Conservation (phyloP, 2,329 filamentous ascomycete species). For the Emmonsia crescens region DNA sequence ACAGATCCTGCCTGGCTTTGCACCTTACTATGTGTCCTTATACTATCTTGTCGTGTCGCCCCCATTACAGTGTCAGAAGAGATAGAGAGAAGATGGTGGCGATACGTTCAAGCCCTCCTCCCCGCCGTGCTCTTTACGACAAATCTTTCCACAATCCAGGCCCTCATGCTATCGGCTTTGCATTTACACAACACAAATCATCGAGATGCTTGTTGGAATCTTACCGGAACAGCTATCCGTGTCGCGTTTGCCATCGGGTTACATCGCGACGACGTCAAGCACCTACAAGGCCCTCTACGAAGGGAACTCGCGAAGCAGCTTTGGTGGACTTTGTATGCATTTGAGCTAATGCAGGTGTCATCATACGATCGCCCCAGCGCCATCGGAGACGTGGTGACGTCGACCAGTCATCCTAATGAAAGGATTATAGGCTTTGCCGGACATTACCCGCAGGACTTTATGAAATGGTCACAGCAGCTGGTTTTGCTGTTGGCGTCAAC, state of each 20-base stretch:
- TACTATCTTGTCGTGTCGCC: not conserved
- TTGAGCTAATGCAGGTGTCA: not conserved
- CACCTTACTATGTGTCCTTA: not conserved
- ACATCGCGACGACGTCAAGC: not conserved
- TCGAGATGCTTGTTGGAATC: not conserved
- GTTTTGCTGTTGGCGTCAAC: not conserved
- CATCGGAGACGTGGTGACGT: not conserved
- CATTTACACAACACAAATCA: constrained; percentile 1
- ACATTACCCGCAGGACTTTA: not conserved
- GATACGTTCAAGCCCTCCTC: not conserved
- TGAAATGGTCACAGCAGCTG: constrained; percentile 1
- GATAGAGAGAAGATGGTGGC: not conserved
- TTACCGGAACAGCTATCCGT: not conserved
- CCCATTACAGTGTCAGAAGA: not conserved
- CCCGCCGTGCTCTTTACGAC: not conserved
- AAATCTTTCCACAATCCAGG: not conserved
- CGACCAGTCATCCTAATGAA: not conserved
- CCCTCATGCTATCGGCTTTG: not conserved
- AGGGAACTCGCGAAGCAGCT: not conserved
- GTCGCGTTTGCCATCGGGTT: not conserved
- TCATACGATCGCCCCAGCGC: not conserved
- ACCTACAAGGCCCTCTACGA: not conserved
- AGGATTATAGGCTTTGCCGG: not conserved
- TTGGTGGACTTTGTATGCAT: not conserved
- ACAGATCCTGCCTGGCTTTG: not conserved